Conservation (phyloP, 306 rosid species). For the Morella rubra region DNA sequence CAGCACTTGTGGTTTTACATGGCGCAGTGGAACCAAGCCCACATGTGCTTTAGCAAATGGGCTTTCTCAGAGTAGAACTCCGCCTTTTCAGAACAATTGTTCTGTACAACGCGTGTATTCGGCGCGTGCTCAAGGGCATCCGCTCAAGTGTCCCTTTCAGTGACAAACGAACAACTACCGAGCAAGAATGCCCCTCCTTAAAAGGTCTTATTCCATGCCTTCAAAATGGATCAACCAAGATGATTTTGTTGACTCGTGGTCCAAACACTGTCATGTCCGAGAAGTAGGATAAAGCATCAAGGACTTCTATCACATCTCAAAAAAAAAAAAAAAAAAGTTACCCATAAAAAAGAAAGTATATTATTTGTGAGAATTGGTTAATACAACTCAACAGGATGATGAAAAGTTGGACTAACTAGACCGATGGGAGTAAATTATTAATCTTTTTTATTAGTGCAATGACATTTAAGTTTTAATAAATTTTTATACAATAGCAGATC, state of each 20-base stretch:
- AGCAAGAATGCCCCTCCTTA: not conserved
- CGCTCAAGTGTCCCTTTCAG: not conserved
- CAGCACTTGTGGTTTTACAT: not conserved
- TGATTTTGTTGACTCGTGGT: not conserved
- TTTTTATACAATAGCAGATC: too few species aligned
- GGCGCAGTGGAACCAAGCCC: slow-evolving; percentile 18
- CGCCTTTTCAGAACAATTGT: not conserved
- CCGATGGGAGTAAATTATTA: too few species aligned
- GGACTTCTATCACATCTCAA: not conserved
- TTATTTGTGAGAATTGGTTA: too few species aligned
- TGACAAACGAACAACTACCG: not conserved
- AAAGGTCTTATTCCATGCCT: not conserved
- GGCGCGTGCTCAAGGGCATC: slow-evolving; percentile 3
- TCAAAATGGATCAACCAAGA: too few species aligned
- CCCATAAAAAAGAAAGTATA: too few species aligned
- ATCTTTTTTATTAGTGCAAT: too few species aligned
- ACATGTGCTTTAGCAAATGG: slow-evolving; percentile 29
- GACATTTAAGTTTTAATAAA: too few species aligned
- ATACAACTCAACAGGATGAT: too few species aligned
- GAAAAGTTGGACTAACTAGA: too few species aligned
- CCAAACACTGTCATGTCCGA: not conserved
- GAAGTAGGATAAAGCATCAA: too few species aligned
- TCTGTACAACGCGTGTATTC: not conserved
- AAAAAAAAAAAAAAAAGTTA: too few species aligned
- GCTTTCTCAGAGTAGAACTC: not conserved